These are phyloP conservation scores for Boletellus ananiceps DNA, from an alignment of 768 basidiomycete species.

Conservation along the genomic window DNA sequence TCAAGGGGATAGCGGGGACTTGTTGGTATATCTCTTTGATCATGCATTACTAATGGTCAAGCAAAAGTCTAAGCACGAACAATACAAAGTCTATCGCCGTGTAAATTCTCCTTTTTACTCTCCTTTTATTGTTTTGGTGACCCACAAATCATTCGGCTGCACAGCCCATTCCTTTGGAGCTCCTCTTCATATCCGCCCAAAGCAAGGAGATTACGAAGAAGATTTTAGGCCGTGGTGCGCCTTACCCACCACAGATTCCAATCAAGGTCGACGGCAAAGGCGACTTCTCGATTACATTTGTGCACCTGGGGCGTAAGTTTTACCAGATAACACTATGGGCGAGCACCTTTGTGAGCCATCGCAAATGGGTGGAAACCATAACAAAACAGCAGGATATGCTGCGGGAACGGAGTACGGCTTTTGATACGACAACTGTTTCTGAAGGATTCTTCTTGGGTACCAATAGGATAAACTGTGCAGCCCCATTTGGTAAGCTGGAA, in stretches of 20 bases:
- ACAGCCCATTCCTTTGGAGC: conserved; percentile 93
- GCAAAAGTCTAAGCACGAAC: conserved; percentile 89
- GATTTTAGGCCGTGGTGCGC: conserved; percentile 36
- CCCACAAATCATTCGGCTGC: neutral
- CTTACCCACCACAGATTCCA: conserved; percentile 45
- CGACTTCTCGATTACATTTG: conserved; percentile 88
- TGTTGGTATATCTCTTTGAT: conserved; percentile 93
- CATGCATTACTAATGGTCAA: conserved; percentile 95
- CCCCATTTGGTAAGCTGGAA: conserved; percentile 69
- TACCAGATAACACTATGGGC: conserved; percentile 93
- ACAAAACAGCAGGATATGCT: conserved; percentile 83
- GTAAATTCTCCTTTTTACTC: conserved; percentile 43
- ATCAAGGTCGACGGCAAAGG: conserved; percentile 65
- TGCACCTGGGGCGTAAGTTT: conserved; percentile 88
- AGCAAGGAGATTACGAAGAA: conserved; percentile 42
- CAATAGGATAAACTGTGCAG: conserved; percentile 92
- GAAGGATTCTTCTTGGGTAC: conserved; percentile 84
- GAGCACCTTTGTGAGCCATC: conserved; percentile 73
- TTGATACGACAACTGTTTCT: conserved; percentile 79
- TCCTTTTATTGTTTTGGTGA: conserved; percentile 7
- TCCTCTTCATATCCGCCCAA: conserved; percentile 75
- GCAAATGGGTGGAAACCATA: conserved; percentile 93
- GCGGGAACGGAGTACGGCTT: conserved; percentile 79
- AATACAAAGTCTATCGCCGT: conserved; percentile 88
- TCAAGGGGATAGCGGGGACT: conserved; percentile 77